Percentiles rank a stretch among this genome's conserved stretches.
phyloP scores from a whole-genome alignment of 768 basidiomycete genomes.

The Lyophyllum decastes region DNA sequence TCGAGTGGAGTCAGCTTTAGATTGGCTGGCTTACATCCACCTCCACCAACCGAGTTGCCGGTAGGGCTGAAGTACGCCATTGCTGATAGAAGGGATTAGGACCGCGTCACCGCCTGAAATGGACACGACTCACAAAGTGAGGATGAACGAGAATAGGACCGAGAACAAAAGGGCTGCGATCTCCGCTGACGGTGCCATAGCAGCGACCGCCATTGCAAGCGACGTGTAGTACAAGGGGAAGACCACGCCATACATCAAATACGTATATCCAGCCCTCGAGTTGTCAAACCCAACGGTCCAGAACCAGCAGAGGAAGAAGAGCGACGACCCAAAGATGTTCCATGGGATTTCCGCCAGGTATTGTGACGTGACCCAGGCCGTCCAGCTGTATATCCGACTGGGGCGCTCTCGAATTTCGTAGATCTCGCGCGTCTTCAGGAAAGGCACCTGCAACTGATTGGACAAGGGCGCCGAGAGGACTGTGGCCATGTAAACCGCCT shows the following conservation, averaged over 20 bases:
- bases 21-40: conserved; percentile 57
- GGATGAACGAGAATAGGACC: conserved; percentile 60
- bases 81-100: conserved; percentile 33
- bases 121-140: conserved; percentile 53
- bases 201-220: conserved; percentile 59
- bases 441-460: conserved; percentile 66
- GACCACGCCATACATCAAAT: conserved; percentile 52
- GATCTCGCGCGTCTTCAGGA: conserved; percentile 58
- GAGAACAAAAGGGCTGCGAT: conserved; percentile 61
- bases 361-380: conserved; percentile 55
- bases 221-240: conserved; percentile 70
- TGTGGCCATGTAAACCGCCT: conserved; percentile 61
- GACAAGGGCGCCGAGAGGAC: conserved; percentile 55
- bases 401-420: conserved; percentile 72
- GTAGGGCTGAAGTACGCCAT: conserved; percentile 71
- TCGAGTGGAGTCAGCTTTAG: not conserved
- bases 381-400: conserved; percentile 68
- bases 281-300: conserved; percentile 67
- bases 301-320: conserved; percentile 75
- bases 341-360: conserved; percentile 63
- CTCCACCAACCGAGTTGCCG: conserved; percentile 65
- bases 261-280: conserved; percentile 58
- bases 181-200: conserved; percentile 61
- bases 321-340: conserved; percentile 59
- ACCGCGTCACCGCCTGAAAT: conserved; percentile 7